Evolutionary conservation across 495 filamentous ascomycete genomes (phyloP), one percentile per base, ranked within the genome.

Genomic region (Parathielavia hyrcaniae): DNA sequence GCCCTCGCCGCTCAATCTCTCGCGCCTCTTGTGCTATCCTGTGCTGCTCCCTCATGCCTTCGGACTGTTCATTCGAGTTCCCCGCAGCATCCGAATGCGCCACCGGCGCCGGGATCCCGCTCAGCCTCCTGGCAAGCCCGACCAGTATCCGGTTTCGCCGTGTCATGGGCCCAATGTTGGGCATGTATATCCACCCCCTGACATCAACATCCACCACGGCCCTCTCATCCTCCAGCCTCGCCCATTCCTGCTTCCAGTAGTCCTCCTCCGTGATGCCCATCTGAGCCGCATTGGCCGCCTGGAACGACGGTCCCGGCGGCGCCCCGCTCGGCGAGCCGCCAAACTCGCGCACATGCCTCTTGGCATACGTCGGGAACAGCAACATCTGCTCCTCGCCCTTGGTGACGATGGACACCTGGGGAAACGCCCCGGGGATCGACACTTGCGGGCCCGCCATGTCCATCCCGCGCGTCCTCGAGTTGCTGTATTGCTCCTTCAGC

Each of bases 181-280:
- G 93, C 57, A 84, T 78, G 65, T 92, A 96, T 46, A 97, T 80
- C 93, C 95, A 99, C 20, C 93, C 93, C 53, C 91, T 81, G 16
- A 97, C 87, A 70, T 99, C 92, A 4, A 97, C 90, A 69, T 95
- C 90, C 4, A 96, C 89, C 16, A 96, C 74, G 13, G 90, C 87
- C 65, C 86, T 86, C 55, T 89, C 86, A 44, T 89, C 83, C 67
- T 90, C 85, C 32, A 82, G 73, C 55, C 79, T 77, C 17, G 86
- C 79, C 86, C 86, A 91, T 63, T 88, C 80, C 32, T 80, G 71
- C 39, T 73, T 76, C 79, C 87, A 87, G 65, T 86, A 90, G 51
- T 86, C 83, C 17, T 80, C 79, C 60, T 85, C 82, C 13, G 74
- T 74, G 46, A 73, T 59, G 6, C 64, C 61, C 47, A 64, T 52